A percentile compares a stretch with the other conserved stretches of the same genome.
These are phyloP conservation scores for Tylopilus felleus DNA, from an alignment of 768 basidiomycete genomes.

Conservation along the genomic window DNA sequence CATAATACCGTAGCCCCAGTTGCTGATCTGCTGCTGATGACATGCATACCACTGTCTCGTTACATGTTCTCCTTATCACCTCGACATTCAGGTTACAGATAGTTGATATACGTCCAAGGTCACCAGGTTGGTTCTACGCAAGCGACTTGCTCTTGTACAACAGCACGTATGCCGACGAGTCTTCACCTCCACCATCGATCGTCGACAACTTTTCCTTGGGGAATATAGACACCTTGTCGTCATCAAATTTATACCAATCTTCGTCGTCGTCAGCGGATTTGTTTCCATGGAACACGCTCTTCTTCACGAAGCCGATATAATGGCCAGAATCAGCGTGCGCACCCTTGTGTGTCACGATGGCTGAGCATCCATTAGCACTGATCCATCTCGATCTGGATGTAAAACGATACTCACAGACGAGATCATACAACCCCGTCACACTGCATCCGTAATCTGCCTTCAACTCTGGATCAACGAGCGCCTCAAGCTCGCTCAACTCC, in stretches of 20 bases:
- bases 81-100: slow-evolving; percentile 11
- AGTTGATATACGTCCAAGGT: slow-evolving; percentile 14
- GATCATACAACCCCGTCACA: slow-evolving; percentile 81
- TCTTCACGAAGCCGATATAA: slow-evolving; percentile 91
- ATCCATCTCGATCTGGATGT: not conserved
- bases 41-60: slow-evolving; percentile 12
- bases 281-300: slow-evolving; percentile 54
- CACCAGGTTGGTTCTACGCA: slow-evolving; percentile 22
- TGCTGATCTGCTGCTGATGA: slow-evolving; percentile 14
- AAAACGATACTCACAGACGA: slow-evolving; percentile 62
- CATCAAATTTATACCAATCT: slow-evolving; percentile 96
- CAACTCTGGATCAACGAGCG: slow-evolving; percentile 59
- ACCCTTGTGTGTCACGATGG: slow-evolving; percentile 96
- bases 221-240: slow-evolving; percentile 89
- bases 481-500: slow-evolving; percentile 64
- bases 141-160: slow-evolving; percentile 68
- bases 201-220: slow-evolving; percentile 77
- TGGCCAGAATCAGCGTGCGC: slow-evolving; percentile 93
- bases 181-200: slow-evolving; percentile 90
- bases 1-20: slow-evolving; percentile 8
- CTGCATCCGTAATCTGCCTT: slow-evolving; percentile 72
- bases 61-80: slow-evolving; percentile 4
- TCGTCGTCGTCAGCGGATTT: slow-evolving; percentile 39
- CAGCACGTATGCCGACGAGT: slow-evolving; percentile 85
- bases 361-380: slow-evolving; percentile 37